Percentiles rank a stretch among this genome's conserved stretches.
Conservation (phyloP, 1,284 basidiomycete species). For the Chalciporus sp. region DNA sequence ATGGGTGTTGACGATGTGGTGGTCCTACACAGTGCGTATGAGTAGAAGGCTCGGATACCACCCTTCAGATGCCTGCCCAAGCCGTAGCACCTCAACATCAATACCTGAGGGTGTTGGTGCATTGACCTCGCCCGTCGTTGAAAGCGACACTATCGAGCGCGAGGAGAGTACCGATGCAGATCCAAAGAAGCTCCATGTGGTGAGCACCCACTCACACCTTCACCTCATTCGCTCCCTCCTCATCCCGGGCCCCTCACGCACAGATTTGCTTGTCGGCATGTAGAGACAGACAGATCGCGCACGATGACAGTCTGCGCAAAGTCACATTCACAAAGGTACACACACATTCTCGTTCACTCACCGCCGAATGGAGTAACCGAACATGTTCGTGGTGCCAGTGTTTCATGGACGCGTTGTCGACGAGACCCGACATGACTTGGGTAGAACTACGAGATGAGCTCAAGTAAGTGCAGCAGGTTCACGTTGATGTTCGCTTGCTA, state of each 20-base stretch:
- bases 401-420: background rate
- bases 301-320: constrained; percentile 6
- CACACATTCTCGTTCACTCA: no score
- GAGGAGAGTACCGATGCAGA: no score
- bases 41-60: background rate
- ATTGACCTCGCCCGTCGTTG: no score
- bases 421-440: constrained; percentile 6
- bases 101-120: no score
- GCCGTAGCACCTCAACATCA: constrained; percentile 3
- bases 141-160: no score
- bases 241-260: no score
- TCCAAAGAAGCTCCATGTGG: no score
- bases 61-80: constrained; percentile 1
- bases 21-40: background rate
- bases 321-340: constrained; percentile 12
- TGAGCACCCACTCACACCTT: no score
- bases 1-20: no score
- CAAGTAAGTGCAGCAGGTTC: constrained; percentile 1
- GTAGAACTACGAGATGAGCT: constrained; percentile 1
- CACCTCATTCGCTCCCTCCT: no score
- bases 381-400: constrained; percentile 3
- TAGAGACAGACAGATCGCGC: constrained; percentile 4
- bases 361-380: no score
- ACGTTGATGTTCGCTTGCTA: no score
- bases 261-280: constrained; percentile 14